Evolutionary conservation across 1,284 basidiomycete genomes (phyloP).

Genomic region (Irpex rosettiformis): DNA sequence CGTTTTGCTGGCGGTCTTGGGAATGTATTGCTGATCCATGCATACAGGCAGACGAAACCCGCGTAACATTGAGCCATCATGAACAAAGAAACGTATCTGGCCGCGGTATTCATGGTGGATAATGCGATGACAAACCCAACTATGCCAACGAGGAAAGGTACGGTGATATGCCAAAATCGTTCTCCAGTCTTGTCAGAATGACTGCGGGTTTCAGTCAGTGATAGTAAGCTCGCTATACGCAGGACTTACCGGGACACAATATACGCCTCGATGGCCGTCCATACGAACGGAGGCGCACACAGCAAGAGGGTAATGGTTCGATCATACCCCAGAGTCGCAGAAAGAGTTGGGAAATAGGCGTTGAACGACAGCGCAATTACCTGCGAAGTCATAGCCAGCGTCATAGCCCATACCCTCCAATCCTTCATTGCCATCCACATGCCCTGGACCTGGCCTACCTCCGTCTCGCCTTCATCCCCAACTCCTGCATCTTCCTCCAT

Average conservation of each 20-base stretch:
- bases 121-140: constrained; percentile 76
- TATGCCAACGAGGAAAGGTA: constrained; percentile 57
- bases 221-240: constrained; percentile 10
- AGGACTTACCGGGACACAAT: constrained; percentile 41
- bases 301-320: constrained; percentile 65
- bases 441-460: constrained; percentile 35
- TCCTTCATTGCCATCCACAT: constrained; percentile 61
- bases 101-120: constrained; percentile 60
- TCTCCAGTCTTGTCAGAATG: constrained; percentile 71
- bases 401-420: constrained; percentile 72
- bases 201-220: constrained; percentile 31
- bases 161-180: constrained; percentile 60
- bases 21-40: constrained; percentile 73
- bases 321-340: constrained; percentile 65
- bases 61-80: constrained; percentile 75
- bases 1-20: constrained; percentile 68
- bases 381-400: constrained; percentile 45
- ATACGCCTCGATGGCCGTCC: constrained; percentile 57
- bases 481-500: constrained; percentile 70
- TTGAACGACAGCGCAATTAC: constrained; percentile 70
- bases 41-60: constrained; percentile 63
- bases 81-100: constrained; percentile 76
- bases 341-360: constrained; percentile 69
- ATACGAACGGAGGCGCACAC: constrained; percentile 76
- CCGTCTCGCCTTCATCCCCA: constrained; percentile 39